These are phyloP conservation scores for Botrytis fabae DNA, from an alignment of 2,329 filamentous ascomycete species.

Conservation along the genomic window DNA sequence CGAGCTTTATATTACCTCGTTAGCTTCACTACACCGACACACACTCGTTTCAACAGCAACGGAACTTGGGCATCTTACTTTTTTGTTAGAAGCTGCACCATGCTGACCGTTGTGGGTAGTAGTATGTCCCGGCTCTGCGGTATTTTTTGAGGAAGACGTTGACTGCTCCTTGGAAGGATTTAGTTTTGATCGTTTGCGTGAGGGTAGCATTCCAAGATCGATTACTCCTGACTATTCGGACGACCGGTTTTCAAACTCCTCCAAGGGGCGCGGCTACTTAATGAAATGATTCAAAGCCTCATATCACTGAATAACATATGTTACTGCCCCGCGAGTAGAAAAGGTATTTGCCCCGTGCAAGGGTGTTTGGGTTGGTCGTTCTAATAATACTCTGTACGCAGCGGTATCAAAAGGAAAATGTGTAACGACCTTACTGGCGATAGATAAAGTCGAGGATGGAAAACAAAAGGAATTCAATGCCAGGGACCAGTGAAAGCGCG, in stretches of 20 bases:
- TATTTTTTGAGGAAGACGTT: conserved; percentile 21
- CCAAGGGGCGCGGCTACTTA: conserved; percentile 10
- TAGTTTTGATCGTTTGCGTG: conserved; percentile 36
- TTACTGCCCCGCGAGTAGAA: conserved; percentile 15
- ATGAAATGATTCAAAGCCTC: conserved; percentile 16
- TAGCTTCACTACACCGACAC: conserved; percentile 19
- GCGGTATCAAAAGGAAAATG: background rate
- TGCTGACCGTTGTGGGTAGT: conserved; percentile 7
- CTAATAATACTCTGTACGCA: background rate
- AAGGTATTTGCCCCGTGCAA: conserved; percentile 18
- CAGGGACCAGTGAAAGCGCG: background rate
- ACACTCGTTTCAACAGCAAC: conserved; percentile 3
- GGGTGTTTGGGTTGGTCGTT: conserved; percentile 7
- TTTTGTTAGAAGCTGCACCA: conserved; percentile 7
- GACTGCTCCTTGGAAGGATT: conserved; percentile 31
- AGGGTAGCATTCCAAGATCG: conserved; percentile 34
- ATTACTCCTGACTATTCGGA: background rate
- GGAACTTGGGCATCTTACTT: conserved; percentile 3
- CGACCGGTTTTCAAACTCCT: conserved; percentile 4
- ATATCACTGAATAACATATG: conserved; percentile 16
- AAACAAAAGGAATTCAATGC: background rate
- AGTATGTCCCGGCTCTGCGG: conserved; percentile 24
- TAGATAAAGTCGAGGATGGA: background rate
- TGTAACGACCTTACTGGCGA: background rate
- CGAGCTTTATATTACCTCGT: conserved; percentile 30